These are phyloP conservation scores for Penicillium verhagenii DNA, from an alignment of 495 filamentous ascomycete species.

Conservation along the genomic window DNA sequence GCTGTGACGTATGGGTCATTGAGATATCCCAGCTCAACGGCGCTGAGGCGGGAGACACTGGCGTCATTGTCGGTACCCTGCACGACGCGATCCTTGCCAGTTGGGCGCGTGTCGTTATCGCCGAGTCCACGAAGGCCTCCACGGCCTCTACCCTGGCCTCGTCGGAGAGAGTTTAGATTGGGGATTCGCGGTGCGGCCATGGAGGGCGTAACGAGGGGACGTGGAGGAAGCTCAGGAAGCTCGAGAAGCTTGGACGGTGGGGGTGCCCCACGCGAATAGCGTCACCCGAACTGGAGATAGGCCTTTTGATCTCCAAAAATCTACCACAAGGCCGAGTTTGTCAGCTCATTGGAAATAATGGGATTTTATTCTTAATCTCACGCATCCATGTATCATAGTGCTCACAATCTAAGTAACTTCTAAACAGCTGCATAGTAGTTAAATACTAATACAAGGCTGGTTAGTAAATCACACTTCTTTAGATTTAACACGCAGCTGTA, in stretches of 20 bases:
- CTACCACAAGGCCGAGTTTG: too few species aligned
- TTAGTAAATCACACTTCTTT: too few species aligned
- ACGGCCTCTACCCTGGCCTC: constrained; percentile 47
- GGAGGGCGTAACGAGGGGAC: constrained; percentile 12
- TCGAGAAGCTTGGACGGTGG: constrained; percentile 15
- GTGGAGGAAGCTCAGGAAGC: constrained; percentile 21
- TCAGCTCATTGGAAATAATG: neutral
- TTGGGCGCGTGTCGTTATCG: constrained; percentile 20
- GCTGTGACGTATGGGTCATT: constrained; percentile 71
- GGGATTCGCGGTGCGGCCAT: constrained; percentile 77
- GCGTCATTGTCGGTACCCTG: constrained; percentile 93
- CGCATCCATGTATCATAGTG: too few species aligned
- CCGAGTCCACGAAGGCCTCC: constrained; percentile 26
- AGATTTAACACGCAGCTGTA: too few species aligned
- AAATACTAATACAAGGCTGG: too few species aligned
- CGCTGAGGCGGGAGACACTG: constrained; percentile 81
- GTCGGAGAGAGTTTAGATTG: constrained; percentile 68
- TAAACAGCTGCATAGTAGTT: too few species aligned
- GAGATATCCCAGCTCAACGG: constrained; percentile 83
- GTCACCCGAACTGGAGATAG: neutral
- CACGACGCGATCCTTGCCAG: constrained; percentile 59
- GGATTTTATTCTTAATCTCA: too few species aligned
- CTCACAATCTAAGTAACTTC: too few species aligned
- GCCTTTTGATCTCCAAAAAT: too few species aligned
- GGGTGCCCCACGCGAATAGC: constrained; percentile 11